Conservation (phyloP, 2,329 filamentous ascomycete genomes). For the Diaporthe batatas region DNA sequence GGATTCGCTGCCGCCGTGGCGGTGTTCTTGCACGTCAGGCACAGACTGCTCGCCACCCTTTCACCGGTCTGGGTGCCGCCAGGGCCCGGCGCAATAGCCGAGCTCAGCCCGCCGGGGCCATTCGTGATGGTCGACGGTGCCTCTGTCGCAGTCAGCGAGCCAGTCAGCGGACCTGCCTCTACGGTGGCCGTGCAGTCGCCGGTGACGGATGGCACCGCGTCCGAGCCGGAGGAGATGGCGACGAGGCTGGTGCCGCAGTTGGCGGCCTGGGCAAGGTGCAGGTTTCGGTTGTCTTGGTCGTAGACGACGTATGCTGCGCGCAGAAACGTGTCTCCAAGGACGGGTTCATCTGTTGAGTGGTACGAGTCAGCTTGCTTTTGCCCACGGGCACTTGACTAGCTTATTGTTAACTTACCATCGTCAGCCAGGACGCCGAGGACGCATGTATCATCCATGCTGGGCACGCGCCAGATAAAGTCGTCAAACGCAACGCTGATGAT, state of each 20-base stretch:
- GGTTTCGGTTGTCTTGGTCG: constrained; percentile 57
- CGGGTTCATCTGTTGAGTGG: constrained; percentile 56
- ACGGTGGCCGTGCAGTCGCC: constrained; percentile 30
- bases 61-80: not conserved
- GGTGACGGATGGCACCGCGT: constrained; percentile 36
- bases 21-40: constrained; percentile 19
- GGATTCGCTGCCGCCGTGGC: not conserved
- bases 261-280: constrained; percentile 41
- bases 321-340: constrained; percentile 59
- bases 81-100: not conserved
- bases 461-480: constrained; percentile 63
- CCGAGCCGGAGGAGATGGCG: constrained; percentile 26
- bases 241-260: constrained; percentile 37
- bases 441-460: constrained; percentile 53
- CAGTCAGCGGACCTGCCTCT: not conserved
- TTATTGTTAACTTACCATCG: constrained; percentile 16
- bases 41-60: constrained; percentile 21
- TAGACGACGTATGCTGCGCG: constrained; percentile 62
- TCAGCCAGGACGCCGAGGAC: constrained; percentile 54
- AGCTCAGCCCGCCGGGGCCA: not conserved
- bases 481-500: constrained; percentile 58
- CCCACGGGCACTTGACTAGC: constrained; percentile 30
- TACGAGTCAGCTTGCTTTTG: not conserved
- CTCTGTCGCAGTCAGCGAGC: constrained; percentile 7
- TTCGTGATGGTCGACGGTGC: constrained; percentile 27